Base-by-base conservation (phyloP, 2,329 filamentous ascomycete species). In the Ophiocordyceps camponoti-leonardi region DNA sequence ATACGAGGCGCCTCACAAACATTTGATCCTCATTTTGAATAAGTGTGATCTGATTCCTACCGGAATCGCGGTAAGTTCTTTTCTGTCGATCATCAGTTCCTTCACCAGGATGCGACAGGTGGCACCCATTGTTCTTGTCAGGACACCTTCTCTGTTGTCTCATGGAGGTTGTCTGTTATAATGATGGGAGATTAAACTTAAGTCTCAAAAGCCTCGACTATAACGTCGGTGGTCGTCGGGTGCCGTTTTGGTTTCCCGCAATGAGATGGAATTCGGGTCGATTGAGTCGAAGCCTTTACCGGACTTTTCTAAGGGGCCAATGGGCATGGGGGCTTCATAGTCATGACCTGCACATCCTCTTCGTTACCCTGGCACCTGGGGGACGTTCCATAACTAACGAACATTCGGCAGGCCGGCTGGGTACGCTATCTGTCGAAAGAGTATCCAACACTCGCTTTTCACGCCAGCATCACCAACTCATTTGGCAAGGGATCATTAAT, bases 401-500 rank as follows among this genome's bases (percentile, higher is more conserved):
- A 13, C 41, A 30, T 8, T 19, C 12, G 51, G 23, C 46, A 96
- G 92, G 90, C 92, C 56, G 79, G 83, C 49, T 98, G 92, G 92
- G 90, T 98, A 45, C 81, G 86, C 52, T 67, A 77, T 45, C 71
- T 98, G 0, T 94, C 86, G 5, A 92, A 86, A 59, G 86, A 94
- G 52, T 86, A 92, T 55, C 92, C 92, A 2, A 96, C 90, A 2
- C 76, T 95, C 42, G 92, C 92, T 5, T 95, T 98, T 67, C 86
- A 95, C 56, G 86, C 90, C 3, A 87, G 80, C 44, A 86, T 98
- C 58, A 96, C 83, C 58, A 95, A 98, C 61, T 87, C 85, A 0
- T 98, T 98, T 53, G 92, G 92, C 50, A 96, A 96, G 65, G 92
- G 92, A 18, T 93, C 86, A 10, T 67, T 96, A 47, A 96, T 98